phyloP scores from a whole-genome alignment of 116 monocot species.

The Dioscorea cayenensis region DNA sequence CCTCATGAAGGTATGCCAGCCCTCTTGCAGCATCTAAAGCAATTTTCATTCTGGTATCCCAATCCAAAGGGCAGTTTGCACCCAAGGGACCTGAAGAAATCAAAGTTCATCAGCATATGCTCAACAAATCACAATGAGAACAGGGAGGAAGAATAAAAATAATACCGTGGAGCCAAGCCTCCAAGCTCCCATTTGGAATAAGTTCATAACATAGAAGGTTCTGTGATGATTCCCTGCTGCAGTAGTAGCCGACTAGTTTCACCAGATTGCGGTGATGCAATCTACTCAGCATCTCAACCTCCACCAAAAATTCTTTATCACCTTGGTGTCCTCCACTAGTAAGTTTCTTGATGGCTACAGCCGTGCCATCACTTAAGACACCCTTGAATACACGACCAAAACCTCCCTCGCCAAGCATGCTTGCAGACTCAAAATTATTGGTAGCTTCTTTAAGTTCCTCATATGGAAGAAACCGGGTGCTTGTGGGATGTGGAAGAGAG shows the following conservation, averaged over 20 bases:
- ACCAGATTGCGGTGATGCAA: slow-evolving; percentile 97
- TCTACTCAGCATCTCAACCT: slow-evolving; percentile 97
- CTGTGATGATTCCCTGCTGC: slow-evolving; percentile 57
- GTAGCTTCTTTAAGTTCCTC: slow-evolving; percentile 98
- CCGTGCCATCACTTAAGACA: slow-evolving; percentile 73
- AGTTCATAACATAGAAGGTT: slow-evolving; percentile 98
- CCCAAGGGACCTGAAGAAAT: slow-evolving; percentile 60
- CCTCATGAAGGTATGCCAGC: slow-evolving; percentile 93
- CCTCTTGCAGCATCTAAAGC: slow-evolving; percentile 98
- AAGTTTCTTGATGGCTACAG: slow-evolving; percentile 96
- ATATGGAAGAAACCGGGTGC: slow-evolving; percentile 78
- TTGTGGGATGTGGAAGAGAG: slow-evolving; percentile 65
- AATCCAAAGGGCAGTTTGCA: slow-evolving; percentile 80
- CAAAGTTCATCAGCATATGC: neutral
- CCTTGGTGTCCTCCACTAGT: slow-evolving; percentile 89
- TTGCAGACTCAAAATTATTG: slow-evolving; percentile 72
- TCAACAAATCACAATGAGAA: neutral
- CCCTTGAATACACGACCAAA: slow-evolving; percentile 97
- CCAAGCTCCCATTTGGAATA: slow-evolving; percentile 96
- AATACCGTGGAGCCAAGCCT: slow-evolving; percentile 96
- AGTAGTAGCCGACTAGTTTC: slow-evolving; percentile 90
- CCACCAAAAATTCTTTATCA: slow-evolving; percentile 93
- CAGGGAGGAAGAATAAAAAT: neutral
- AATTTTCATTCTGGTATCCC: slow-evolving; percentile 98
- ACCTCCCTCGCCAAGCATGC: slow-evolving; percentile 88